Base-by-base conservation (phyloP, 768 basidiomycete genomes). In the Mycena sanguinolenta region DNA sequence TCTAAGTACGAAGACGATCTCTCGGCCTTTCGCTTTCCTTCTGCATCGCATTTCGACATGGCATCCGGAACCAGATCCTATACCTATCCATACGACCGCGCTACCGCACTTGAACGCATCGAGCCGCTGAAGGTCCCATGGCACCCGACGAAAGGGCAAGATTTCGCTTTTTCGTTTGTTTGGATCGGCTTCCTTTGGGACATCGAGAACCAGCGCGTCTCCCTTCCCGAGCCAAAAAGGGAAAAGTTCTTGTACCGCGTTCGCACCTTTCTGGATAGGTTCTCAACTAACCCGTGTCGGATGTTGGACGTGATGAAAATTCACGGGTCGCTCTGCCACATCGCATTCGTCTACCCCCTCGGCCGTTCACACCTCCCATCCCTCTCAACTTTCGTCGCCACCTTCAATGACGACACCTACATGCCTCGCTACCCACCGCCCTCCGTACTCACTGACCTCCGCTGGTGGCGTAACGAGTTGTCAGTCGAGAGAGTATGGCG, bases 161-260 rank as follows among this genome's bases (percentile, higher is more conserved):
- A 62, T 30, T 53, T 53, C 52, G 52, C 8, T 14, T 7, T 28
- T 2, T 16, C 27, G 25, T 28, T 53, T 14, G 19, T 16, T 14
- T 53, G 30, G 38, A 49, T 62, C 49, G 60, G 60, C 9, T 52
- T 50, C 23, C 6, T 23, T 4, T 62, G 46, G 46, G 46, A 50
- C 36, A 32, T 52, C 14, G 46, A 27, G 4, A n/a, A n/a, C n/a
- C n/a, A n/a, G 13, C 14, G 6, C 13, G 27, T 3, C 19, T 46
- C 44, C 0, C 60, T 62, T 6, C 60, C 60, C 2, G 60, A 62
- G 23, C 10, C 17, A 1, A 46, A 46, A 9, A 17, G 21, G 5
- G 4, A 21, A 2, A 82, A 80, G 44, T 79, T 75, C 58, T 65
- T 77, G 3, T 32, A 27, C 0, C 34, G 73, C 36, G 52, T 63